Base-by-base conservation (phyloP, 2,329 filamentous ascomycete genomes). In the Ceratocystis lukuohia region DNA sequence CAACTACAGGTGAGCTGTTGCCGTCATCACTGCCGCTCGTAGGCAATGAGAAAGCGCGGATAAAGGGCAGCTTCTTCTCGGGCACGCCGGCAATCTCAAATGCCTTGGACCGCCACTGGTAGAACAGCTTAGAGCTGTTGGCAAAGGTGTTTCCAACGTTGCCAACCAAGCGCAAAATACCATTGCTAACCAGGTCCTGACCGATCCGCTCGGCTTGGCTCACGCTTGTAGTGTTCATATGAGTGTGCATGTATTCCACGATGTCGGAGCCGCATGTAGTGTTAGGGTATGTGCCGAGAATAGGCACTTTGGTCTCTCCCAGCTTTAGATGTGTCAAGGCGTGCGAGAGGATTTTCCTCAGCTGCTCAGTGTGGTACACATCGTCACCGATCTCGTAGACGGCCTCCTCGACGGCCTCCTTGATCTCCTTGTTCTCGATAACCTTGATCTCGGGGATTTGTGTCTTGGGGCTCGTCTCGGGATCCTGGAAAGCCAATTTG, bases 71-170 rank as follows among this genome's bases (percentile, higher is more conserved):
- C 79, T 92, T 95, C 82, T 91, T 96, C 75, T 96, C 93, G 0
- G 90, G 91, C 65, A 96, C 80, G 25, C 92, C 93, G 30, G 91
- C 87, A 66, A 94, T 75, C 73, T 95, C 87, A 78, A 97, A 99
- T 4, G 89, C 88, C 77, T 91, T 95, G 6, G 92, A 85, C 65
- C 91, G 88, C 94, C 94, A 99, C 75, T 99, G 94, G 75, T 99
- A 99, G 74, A 89, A 93, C 85, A 97, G 88, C 76, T 88, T 91
- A 70, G 92, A 96, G 80, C 92, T 97, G 77, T 99, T 99, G 71
- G 93, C 92, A 74, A 99, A 99, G 0, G 88, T 90, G 77, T 84
- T 97, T 68, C 94, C 94, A 65, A 99, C 92, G 72, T 94, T 96
- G 70, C 94, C 94, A 69, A 99, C 85, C 65, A 99, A 80, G 64